Percentiles rank a stretch among this genome's conserved stretches.
Evolutionary conservation across 441 rosid genomes (phyloP).

Genomic region (Daphne laureola): DNA sequence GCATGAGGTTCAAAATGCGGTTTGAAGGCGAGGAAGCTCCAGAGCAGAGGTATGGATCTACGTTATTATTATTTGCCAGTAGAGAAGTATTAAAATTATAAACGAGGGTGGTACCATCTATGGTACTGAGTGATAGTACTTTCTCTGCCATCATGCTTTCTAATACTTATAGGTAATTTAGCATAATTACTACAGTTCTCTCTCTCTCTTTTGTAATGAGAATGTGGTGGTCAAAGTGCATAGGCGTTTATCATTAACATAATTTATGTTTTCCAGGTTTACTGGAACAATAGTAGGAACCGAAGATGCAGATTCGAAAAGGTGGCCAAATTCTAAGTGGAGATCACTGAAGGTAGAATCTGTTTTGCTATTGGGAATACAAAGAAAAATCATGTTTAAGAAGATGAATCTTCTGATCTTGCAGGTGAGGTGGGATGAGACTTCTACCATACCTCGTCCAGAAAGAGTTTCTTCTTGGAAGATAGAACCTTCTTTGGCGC

Average conservation of each 20-base stretch:
- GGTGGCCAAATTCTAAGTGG: conserved; percentile 95
- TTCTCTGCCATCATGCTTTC: no score
- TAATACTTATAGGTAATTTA: no score
- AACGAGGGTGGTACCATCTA: no score
- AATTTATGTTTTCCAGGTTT: conserved; percentile 40
- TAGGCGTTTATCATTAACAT: no score
- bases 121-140: no score
- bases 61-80: no score
- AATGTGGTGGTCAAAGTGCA: no score
- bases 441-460: conserved; percentile 68
- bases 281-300: conserved; percentile 91
- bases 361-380: not conserved
- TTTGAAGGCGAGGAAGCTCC: conserved; percentile 99
- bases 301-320: conserved; percentile 61
- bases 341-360: conserved; percentile 77
- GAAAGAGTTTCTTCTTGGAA: conserved; percentile 98
- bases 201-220: no score
- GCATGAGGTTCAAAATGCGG: conserved; percentile 97
- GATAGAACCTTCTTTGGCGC: conserved; percentile 85
- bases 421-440: conserved; percentile 98
- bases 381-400: conserved; percentile 1
- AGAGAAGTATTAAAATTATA: no score
- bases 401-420: conserved; percentile 6
- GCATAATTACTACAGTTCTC: no score
- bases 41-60: conserved; percentile 64